Percentiles rank a stretch among this genome's conserved stretches.
Conservation (phyloP, 2,329 filamentous ascomycete genomes). For the Arthrinium puccinioides region DNA sequence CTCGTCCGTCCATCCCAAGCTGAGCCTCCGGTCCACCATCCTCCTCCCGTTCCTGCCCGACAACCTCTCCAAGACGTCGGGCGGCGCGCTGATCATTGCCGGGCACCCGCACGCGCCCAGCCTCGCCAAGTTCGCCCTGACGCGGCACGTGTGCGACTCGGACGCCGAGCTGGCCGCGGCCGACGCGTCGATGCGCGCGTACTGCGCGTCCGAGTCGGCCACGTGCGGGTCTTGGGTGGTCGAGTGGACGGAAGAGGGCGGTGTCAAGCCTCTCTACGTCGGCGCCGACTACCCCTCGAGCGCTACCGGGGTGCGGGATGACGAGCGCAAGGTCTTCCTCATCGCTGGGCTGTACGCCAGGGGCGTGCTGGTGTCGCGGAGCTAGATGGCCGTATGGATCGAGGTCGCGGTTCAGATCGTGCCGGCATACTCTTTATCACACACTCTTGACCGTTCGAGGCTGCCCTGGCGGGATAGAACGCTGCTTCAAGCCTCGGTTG, state of each 20-base stretch:
- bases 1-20: conserved; percentile 2
- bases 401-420: no score
- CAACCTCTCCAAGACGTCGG: conserved; percentile 26
- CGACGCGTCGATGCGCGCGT: conserved; percentile 9
- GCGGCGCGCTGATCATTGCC: conserved; percentile 27
- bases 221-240: conserved; percentile 15
- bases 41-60: conserved; percentile 30
- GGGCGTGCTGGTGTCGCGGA: conserved; percentile 15
- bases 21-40: conserved; percentile 11
- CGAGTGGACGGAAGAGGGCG: conserved; percentile 24
- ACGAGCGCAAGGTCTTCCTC: conserved; percentile 19
- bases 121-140: conserved; percentile 21
- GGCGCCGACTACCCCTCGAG: conserved; percentile 24
- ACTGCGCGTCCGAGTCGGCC: conserved; percentile 7
- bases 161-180: conserved; percentile 16
- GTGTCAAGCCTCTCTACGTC: conserved; percentile 20
- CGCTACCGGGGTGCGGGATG: conserved; percentile 19
- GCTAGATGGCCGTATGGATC: no score
- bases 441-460: no score
- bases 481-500: no score
- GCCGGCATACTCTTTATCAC: no score
- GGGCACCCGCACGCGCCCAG: conserved; percentile 30
- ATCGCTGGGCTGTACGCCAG: conserved; percentile 25
- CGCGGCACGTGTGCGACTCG: conserved; percentile 27
- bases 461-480: no score